Evolutionary conservation across 805 yeast genomes (phyloP).

Genomic region (Cyberlindnera amylophila): DNA sequence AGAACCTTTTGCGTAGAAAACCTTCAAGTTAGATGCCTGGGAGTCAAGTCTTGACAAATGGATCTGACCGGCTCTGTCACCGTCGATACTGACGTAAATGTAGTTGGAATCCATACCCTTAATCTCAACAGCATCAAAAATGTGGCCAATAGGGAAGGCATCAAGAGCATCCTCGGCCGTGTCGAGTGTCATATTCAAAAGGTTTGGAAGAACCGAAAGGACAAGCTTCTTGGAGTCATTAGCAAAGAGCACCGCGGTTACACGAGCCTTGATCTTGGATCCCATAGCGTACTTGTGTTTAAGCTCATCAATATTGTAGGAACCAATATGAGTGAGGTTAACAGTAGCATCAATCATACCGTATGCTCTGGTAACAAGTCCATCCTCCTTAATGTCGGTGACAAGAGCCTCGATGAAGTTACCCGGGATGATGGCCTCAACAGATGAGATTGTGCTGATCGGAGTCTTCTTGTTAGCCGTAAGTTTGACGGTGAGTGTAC

Average conservation of each 20-base stretch:
- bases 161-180: constrained; percentile 35
- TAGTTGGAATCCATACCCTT: constrained; percentile 56
- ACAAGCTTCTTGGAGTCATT: constrained; percentile 52
- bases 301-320: constrained; percentile 41
- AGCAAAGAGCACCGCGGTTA: constrained; percentile 55
- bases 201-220: constrained; percentile 59
- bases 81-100: constrained; percentile 55
- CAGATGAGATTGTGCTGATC: constrained; percentile 56
- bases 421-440: constrained; percentile 87
- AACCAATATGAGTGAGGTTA: constrained; percentile 60
- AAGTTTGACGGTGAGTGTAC: constrained; percentile 55
- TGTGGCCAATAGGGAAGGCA: constrained; percentile 77
- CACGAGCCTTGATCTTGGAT: constrained; percentile 62
- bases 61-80: constrained; percentile 61
- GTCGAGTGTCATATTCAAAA: constrained; percentile 30
- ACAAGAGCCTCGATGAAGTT: constrained; percentile 70
- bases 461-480: constrained; percentile 46
- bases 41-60: constrained; percentile 69
- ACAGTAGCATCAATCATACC: constrained; percentile 75
- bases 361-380: constrained; percentile 66
- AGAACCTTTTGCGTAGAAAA: constrained; percentile 57
- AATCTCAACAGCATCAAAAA: constrained; percentile 52
- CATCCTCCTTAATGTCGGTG: constrained; percentile 53
- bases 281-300: constrained; percentile 69
- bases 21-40: constrained; percentile 37